These are phyloP conservation scores for Sphagnum magellanicum DNA, from an alignment of 228 moss, liverwort and hornwort genomes.

Conservation along the genomic window DNA sequence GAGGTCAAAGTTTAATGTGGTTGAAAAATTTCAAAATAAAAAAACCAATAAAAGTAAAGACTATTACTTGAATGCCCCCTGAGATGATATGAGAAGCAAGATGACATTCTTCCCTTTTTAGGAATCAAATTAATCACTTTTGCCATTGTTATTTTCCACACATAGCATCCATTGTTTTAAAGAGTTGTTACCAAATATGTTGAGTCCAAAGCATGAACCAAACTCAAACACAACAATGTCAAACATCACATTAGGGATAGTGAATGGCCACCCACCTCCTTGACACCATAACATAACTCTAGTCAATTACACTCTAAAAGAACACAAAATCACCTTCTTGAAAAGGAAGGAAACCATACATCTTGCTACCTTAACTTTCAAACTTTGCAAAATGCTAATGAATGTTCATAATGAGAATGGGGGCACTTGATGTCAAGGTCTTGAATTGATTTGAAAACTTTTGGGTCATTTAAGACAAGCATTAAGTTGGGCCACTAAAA, in stretches of 20 bases:
- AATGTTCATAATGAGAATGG: no score
- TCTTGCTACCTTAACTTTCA: no score
- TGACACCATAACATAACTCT: neutral
- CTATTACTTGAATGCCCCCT: neutral
- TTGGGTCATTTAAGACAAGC: conserved; percentile 53
- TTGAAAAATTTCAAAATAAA: neutral
- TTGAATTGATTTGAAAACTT: conserved; percentile 65
- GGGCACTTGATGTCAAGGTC: conserved; percentile 81
- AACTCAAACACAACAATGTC: neutral
- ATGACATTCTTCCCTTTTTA: conserved; percentile 21
- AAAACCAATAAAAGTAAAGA: neutral
- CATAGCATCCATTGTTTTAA: conserved; percentile 49
- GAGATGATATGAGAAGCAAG: neutral
- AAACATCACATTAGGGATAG: no score
- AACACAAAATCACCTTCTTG: neutral
- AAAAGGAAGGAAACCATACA: neutral
- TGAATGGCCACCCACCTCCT: neutral
- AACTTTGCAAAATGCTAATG: no score
- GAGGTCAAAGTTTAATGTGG: no score
- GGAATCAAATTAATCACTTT: conserved; percentile 35
- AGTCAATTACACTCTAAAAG: neutral
- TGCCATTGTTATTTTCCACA: conserved; percentile 58
- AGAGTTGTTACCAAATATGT: conserved; percentile 59
- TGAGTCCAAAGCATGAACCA: conserved; percentile 64
- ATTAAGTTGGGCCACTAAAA: conserved; percentile 77